phyloP scores from a whole-genome alignment of 805 yeast species.

The Pichia occidentalis region DNA sequence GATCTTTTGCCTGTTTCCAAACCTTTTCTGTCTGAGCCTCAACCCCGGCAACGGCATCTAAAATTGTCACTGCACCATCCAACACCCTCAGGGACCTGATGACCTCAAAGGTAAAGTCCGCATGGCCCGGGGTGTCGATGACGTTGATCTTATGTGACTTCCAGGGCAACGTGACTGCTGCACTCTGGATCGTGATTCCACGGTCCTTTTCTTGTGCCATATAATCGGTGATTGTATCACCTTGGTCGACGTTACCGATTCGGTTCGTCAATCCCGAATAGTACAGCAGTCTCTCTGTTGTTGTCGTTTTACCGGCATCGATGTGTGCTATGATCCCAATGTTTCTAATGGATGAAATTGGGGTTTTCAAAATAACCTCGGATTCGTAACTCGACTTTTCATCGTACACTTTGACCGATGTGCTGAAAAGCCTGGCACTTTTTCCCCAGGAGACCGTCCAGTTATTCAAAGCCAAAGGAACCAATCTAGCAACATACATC shows the following conservation, averaged over 20 bases:
- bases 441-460: background rate
- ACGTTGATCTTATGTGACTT: conserved; percentile 62
- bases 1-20: conserved; percentile 75
- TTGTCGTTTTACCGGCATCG: conserved; percentile 98
- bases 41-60: conserved; percentile 96
- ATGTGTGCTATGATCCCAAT: conserved; percentile 98
- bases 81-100: conserved; percentile 80
- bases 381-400: conserved; percentile 14
- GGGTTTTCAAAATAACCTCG: conserved; percentile 18
- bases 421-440: background rate
- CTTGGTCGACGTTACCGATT: conserved; percentile 92
- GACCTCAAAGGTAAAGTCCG: conserved; percentile 94
- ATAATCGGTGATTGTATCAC: conserved; percentile 93
- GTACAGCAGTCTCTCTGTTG: conserved; percentile 92
- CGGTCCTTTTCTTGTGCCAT: conserved; percentile 83
- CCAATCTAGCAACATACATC: too few species aligned
- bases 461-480: too few species aligned
- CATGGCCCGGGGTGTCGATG: conserved; percentile 98
- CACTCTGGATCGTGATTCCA: conserved; percentile 95
- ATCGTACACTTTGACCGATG: background rate
- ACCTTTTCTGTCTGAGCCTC: conserved; percentile 98
- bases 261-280: conserved; percentile 74
- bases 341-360: conserved; percentile 52
- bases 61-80: conserved; percentile 88
- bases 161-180: conserved; percentile 93